Evolutionary conservation across 2,329 filamentous ascomycete species (phyloP), one percentile per base, ranked within the genome.

Genomic region (Lasiodiplodia sp.): DNA sequence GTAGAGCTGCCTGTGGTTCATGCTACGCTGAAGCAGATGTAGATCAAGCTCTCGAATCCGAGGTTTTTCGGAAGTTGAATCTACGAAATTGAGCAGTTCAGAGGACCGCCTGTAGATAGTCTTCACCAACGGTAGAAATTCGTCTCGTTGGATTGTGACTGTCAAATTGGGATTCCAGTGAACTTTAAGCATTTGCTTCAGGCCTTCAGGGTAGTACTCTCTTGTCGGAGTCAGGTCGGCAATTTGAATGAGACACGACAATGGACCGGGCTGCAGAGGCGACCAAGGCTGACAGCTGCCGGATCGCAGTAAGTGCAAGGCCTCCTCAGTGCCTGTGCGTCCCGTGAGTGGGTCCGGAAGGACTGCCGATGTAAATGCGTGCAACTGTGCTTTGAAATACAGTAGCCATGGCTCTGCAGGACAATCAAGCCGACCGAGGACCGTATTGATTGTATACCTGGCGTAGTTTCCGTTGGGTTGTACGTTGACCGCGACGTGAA

Each of bases 251-350:
- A 81, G 69, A 1, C 75, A 68, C 0, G 51, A 12, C 4, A 71
- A 12, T 8, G 57, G 21, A 0, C 40, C 28, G 0, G 21, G 1
- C 3, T n/a, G 16, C 2, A 79, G 53, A 0, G 74, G 72, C 11
- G 23, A 70, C 75, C 76, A 78, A 2, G 78, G 78, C 40, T 86
- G 84, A 40, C 83, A 85, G 1, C 77, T 76, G 0, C 84, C 86
- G 0, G 87, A 87, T 2, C 75, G 72, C 0, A 91, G 77, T 34
- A 81, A 83, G 2, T 81, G 76, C 0, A 88, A 69, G 0, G 87
- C 84, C 74, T 91, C 88, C 72, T 92, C 89, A 0, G 83, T 85
- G 0, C 90, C 90, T 0, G 88, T 91, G 0, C 83, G 80, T 0
- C 82, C 78, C 0, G 88, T 91, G 0, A 92, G 79, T 0, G 80